Percentiles rank a stretch among this genome's conserved stretches.
Evolutionary conservation across 768 basidiomycete genomes (phyloP).

Genomic region (Leccinum sublutescens): DNA sequence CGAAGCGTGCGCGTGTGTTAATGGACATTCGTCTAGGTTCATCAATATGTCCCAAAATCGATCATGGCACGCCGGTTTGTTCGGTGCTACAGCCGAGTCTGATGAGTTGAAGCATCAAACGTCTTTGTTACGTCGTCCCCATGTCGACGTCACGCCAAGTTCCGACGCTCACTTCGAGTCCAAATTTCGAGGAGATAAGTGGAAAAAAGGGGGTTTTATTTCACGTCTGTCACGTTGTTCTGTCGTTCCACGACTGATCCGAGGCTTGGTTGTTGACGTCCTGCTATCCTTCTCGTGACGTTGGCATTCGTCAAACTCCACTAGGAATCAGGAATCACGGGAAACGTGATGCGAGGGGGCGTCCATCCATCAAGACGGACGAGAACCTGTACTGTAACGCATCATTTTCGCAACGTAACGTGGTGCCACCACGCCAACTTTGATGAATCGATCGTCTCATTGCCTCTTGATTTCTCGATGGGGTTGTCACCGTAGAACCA

Average conservation of each 20-base stretch:
- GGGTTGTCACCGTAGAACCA: background rate
- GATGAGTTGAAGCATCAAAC: background rate
- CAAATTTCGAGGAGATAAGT: background rate
- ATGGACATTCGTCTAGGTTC: background rate
- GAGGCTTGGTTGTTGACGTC: background rate
- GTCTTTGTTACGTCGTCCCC: background rate
- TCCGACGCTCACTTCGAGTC: background rate
- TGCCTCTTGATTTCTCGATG: background rate
- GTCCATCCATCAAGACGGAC: background rate
- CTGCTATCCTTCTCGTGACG: background rate
- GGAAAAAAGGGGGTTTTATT: background rate
- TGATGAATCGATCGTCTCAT: background rate
- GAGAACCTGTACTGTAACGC: background rate
- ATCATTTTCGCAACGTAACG: background rate
- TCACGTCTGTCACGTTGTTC: background rate
- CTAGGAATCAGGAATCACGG: background rate
- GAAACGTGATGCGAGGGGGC: background rate
- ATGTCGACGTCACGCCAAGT: background rate
- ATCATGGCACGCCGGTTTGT: background rate
- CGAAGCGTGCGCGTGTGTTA: background rate
- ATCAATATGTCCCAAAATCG: slow-evolving; percentile 1
- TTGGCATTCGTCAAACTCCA: background rate
- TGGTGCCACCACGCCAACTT: background rate
- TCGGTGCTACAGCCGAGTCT: background rate
- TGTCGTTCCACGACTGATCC: background rate